phyloP scores from a whole-genome alignment of 2,329 filamentous ascomycete genomes.

The Aureobasidium sp. region DNA sequence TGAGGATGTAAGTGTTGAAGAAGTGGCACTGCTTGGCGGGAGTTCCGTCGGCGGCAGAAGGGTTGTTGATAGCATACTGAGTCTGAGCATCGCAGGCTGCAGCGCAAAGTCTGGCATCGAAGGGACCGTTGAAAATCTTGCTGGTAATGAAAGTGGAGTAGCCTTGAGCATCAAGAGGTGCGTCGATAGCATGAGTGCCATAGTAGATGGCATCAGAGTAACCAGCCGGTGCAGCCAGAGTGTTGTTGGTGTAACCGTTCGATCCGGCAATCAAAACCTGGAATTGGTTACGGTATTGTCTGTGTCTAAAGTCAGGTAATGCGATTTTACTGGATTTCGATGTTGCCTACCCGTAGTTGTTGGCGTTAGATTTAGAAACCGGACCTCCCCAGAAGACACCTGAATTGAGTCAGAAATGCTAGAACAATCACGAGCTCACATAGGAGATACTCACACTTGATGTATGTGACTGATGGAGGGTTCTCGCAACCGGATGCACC shows the following conservation, averaged over 20 bases:
- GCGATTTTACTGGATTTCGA: no score
- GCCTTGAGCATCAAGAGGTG: constrained; percentile 24
- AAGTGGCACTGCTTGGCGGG: constrained; percentile 26
- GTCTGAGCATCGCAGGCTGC: constrained; percentile 19
- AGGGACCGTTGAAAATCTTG: constrained; percentile 23
- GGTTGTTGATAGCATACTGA: constrained; percentile 11
- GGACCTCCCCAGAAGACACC: constrained; percentile 19
- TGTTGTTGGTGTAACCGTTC: constrained; percentile 30
- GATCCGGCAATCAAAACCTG: constrained; percentile 38
- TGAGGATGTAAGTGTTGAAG: constrained; percentile 28
- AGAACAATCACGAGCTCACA: neutral
- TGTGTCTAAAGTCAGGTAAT: neutral
- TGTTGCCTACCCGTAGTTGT: constrained; percentile 24
- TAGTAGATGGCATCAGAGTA: constrained; percentile 25
- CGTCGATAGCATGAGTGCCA: constrained; percentile 31
- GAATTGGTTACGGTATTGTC: constrained; percentile 29
- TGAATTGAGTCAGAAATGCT: neutral
- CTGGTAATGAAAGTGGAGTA: constrained; percentile 19
- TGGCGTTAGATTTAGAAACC: constrained; percentile 22
- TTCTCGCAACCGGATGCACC: constrained; percentile 3
- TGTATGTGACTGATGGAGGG: constrained; percentile 19
- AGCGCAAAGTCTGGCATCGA: constrained; percentile 22
- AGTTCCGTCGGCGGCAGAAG: constrained; percentile 7
- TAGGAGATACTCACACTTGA: constrained; percentile 10
- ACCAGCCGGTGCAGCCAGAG: constrained; percentile 15